A percentile compares a stretch with the other conserved stretches of the same genome.
These are phyloP conservation scores for Margaritispora aquatica DNA, from an alignment of 495 filamentous ascomycete genomes.

Conservation along the genomic window DNA sequence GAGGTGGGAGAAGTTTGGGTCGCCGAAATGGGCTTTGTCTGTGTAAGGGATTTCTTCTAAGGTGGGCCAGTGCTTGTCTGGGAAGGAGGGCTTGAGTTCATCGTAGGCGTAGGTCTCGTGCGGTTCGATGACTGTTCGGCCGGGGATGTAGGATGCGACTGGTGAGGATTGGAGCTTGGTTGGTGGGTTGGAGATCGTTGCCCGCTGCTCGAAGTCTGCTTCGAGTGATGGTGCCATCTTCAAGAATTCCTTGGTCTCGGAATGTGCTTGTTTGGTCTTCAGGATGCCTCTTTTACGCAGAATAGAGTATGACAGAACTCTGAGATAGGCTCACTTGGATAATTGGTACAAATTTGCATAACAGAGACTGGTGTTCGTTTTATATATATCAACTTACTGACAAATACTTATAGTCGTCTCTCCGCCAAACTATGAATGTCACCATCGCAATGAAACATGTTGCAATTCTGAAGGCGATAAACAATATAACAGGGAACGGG, in stretches of 20 bases:
- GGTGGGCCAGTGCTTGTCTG: conserved; percentile 46
- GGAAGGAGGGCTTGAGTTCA: conserved; percentile 50
- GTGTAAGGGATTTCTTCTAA: conserved; percentile 44
- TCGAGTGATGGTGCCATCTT: conserved; percentile 18
- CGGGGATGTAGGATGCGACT: conserved; percentile 9
- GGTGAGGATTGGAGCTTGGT: neutral
- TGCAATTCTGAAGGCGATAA: neutral
- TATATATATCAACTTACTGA: neutral
- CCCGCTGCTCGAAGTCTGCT: neutral
- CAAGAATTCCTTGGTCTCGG: neutral
- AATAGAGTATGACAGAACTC: neutral
- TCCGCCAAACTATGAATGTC: too few relatives aligned
- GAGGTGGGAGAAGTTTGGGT: conserved; percentile 46
- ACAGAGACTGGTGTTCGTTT: neutral
- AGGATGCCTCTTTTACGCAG: neutral
- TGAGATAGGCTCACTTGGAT: neutral
- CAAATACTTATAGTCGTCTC: too few relatives aligned
- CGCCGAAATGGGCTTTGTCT: conserved; percentile 50
- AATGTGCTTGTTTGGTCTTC: neutral
- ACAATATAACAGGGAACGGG: neutral
- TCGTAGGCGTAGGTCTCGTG: conserved; percentile 48
- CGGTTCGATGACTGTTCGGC: conserved; percentile 26
- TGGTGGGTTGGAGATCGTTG: neutral
- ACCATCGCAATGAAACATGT: neutral
- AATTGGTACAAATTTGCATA: neutral